Base-by-base conservation (phyloP, 2,329 filamentous ascomycete genomes). In the Aschersonia sp. region DNA sequence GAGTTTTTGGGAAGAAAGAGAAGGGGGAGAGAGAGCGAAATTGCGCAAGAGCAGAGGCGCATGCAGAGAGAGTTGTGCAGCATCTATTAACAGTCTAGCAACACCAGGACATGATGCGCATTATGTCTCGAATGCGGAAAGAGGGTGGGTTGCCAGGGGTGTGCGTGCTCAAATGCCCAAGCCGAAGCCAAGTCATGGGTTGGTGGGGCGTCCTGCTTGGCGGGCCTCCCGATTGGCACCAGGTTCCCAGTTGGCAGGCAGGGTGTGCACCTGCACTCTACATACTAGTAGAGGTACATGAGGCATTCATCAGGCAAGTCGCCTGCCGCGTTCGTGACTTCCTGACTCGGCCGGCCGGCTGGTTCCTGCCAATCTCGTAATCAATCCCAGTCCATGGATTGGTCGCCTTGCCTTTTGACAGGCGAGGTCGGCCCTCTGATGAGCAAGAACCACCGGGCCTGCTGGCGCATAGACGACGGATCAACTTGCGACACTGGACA, bases 101-200 rank as follows among this genome's bases (percentile, higher is more conserved):
- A 9, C 35, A 37, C 35, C 35, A 37, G 12, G 35, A 37, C 35
- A 37, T 58, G 58, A 56, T 57, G 56, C 55, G 57, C 55, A 55
- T 57, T 48, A 55, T 60, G 60, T 63, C 60, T 63, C 60, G 56
- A 57, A 57, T 56, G 52, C 53, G 57, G 55, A 60, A 55, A 52
- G 43, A 12, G 43, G 52, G 50, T 53, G 52, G 49, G 52, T 49
- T 56, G 49, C 52, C 54, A 56, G 54, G 53, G 53, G 51, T 42
- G 40, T 42, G 40, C 40, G 40, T 42, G 40, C 40, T 22, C 40
- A 42, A 29, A 37, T 37, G 35, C 35, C 35, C 35, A 37, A 37
- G 35, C 35, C 35, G 35, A 12, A 42, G 40, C 40, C 40, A 22
- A 42, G 40, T 7, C 40, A 7, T 42, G 40, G 40, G 11, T 7